These are phyloP conservation scores for Ceratocystis papillata DNA, from an alignment of 2,329 filamentous ascomycete genomes.

Conservation along the genomic window DNA sequence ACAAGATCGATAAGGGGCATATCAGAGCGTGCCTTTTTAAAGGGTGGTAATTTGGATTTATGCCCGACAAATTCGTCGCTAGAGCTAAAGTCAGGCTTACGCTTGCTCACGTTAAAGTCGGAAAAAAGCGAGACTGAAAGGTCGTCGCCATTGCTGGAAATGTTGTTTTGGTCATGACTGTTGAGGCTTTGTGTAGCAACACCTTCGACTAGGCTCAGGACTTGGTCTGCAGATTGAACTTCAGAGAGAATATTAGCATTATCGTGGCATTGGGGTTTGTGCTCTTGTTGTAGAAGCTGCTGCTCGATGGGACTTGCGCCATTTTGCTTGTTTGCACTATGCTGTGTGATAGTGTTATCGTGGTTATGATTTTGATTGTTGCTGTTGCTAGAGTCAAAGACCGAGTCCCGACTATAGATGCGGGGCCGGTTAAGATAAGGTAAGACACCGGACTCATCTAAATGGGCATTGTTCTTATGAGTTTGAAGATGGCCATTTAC, in stretches of 20 bases:
- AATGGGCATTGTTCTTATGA: not conserved
- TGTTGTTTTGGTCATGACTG: constrained; percentile 16
- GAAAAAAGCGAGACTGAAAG: constrained; percentile 6
- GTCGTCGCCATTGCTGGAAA: not conserved
- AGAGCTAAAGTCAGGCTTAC: constrained; percentile 42
- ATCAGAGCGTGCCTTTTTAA: constrained; percentile 48
- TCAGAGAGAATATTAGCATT: constrained; percentile 17
- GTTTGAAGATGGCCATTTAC: not conserved
- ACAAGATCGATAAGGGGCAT: not conserved
- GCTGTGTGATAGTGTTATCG: constrained; percentile 27
- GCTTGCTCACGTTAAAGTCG: constrained; percentile 44
- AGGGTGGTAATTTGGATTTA: constrained; percentile 28
- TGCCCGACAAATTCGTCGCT: constrained; percentile 42
- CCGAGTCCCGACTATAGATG: constrained; percentile 39
- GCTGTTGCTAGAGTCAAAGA: constrained; percentile 29
- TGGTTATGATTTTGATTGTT: constrained; percentile 24
- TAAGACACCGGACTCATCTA: constrained; percentile 20
- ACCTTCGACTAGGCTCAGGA: constrained; percentile 44
- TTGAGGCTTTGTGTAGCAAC: constrained; percentile 46
- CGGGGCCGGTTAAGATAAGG: not conserved
- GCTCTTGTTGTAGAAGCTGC: constrained; percentile 21
- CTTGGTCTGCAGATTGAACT: constrained; percentile 38
- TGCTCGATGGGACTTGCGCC: not conserved
- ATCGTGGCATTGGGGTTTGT: not conserved
- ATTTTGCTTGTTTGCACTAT: constrained; percentile 19